These are phyloP conservation scores for Clonostachys solani DNA, from an alignment of 2,329 filamentous ascomycete genomes.

Conservation along the genomic window DNA sequence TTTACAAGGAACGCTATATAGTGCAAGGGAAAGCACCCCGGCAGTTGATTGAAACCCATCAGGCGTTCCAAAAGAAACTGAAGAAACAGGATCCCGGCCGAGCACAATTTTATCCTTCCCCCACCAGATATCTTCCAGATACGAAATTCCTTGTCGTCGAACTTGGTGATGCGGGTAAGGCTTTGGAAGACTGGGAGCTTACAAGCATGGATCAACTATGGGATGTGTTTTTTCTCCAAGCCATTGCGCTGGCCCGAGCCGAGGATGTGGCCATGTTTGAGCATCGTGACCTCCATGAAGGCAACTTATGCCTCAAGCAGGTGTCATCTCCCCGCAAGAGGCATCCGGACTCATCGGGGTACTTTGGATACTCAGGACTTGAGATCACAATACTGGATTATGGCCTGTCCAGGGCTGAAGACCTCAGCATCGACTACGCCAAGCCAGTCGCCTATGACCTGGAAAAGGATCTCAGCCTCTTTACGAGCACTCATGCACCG, in stretches of 20 bases:
- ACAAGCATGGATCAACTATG: constrained; percentile 47
- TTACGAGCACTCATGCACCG: constrained; percentile 53
- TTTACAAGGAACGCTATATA: constrained; percentile 61
- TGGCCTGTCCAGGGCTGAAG: constrained; percentile 55
- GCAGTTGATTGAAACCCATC: constrained; percentile 55
- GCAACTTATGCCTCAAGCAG: constrained; percentile 56
- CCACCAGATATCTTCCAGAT: constrained; percentile 52
- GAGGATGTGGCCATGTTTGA: constrained; percentile 57
- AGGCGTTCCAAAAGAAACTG: constrained; percentile 47
- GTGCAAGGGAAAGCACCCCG: constrained; percentile 51
- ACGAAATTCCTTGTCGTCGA: constrained; percentile 59
- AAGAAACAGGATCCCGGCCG: constrained; percentile 52
- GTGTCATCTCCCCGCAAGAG: constrained; percentile 24
- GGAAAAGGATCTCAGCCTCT: constrained; percentile 55
- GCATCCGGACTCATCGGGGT: constrained; percentile 20
- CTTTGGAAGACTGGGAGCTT: constrained; percentile 55
- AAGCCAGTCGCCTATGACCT: constrained; percentile 50
- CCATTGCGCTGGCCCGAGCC: constrained; percentile 55
- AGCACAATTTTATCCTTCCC: constrained; percentile 58
- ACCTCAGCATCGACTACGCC: constrained; percentile 27
- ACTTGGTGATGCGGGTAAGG: constrained; percentile 57
- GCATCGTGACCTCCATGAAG: constrained; percentile 64
- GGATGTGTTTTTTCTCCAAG: constrained; percentile 59
- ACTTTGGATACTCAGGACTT: constrained; percentile 56
- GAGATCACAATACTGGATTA: constrained; percentile 64